Conservation (phyloP, 352 stramenopile species). For the Pythium volutum region DNA sequence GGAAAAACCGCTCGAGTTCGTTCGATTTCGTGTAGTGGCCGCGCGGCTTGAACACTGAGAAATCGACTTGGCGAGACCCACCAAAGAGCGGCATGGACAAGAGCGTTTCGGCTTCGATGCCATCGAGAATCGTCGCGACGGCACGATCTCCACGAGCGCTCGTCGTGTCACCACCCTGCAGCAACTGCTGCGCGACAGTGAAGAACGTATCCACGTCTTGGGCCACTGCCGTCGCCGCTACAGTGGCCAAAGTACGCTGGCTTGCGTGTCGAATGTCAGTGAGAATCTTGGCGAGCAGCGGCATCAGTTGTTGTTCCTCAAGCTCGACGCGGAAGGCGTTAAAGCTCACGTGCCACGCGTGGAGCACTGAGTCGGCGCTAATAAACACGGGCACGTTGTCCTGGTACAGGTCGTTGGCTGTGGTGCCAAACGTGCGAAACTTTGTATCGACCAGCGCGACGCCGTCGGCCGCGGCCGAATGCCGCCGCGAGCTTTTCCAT, state of each 20-base stretch:
- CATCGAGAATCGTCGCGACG: background rate
- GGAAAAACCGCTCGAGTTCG: slow-evolving; percentile 20
- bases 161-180: background rate
- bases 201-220: slow-evolving; percentile 6
- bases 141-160: background rate
- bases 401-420: slow-evolving; percentile 26
- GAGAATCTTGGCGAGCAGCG: slow-evolving; percentile 9
- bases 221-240: background rate
- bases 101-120: background rate
- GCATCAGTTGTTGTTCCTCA: slow-evolving; percentile 18
- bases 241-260: too few relatives aligned
- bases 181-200: background rate
- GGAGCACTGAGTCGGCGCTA: slow-evolving; percentile 31
- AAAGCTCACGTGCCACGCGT: slow-evolving; percentile 34
- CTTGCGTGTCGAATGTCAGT: background rate
- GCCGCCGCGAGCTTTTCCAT: too few relatives aligned
- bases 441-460: too few relatives aligned
- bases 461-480: too few relatives aligned
- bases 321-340: slow-evolving; percentile 27
- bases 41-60: slow-evolving; percentile 31
- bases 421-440: too few relatives aligned
- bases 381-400: slow-evolving; percentile 33
- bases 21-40: slow-evolving; percentile 27
- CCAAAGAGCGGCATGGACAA: slow-evolving; percentile 8
- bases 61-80: slow-evolving; percentile 21